Evolutionary conservation across 371 early-diverging fungal species (phyloP).

Genomic region (Mucor racemosus): DNA sequence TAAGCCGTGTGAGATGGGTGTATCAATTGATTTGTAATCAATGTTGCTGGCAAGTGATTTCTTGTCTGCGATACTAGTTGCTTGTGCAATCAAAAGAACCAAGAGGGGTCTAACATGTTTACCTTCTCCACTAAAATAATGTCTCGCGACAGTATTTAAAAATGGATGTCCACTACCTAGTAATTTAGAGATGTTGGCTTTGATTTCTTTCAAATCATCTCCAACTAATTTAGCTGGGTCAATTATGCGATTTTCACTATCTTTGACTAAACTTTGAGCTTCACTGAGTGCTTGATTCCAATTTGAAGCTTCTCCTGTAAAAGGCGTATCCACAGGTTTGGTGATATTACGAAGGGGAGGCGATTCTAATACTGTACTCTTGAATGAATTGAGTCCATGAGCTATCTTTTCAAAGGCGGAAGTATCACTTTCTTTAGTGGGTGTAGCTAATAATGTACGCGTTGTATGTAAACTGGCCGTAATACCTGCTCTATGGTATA

Average conservation of each 20-base stretch:
- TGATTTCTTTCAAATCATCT: conserved; percentile 80
- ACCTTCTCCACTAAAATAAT: conserved; percentile 89
- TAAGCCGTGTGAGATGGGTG: conserved; percentile 52
- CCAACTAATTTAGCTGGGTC: conserved; percentile 73
- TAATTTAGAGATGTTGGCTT: conserved; percentile 85
- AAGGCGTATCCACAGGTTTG: conserved; percentile 26
- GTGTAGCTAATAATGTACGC: background rate
- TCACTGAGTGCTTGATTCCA: conserved; percentile 63
- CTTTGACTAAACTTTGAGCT: conserved; percentile 51
- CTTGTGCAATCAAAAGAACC: conserved; percentile 88
- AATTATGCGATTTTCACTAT: conserved; percentile 45
- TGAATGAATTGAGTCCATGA: conserved; percentile 31
- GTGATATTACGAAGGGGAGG: conserved; percentile 23
- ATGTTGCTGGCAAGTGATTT: conserved; percentile 27
- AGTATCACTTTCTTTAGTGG: conserved; percentile 11
- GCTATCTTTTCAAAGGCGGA: conserved; percentile 42
- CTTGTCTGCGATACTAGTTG: conserved; percentile 58
- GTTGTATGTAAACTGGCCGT: conserved; percentile 6
- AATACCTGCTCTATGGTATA: background rate
- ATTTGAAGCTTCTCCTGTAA: conserved; percentile 45
- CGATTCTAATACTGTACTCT: conserved; percentile 26
- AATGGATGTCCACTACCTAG: conserved; percentile 87
- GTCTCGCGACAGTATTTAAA: conserved; percentile 83
- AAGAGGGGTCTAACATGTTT: conserved; percentile 93
- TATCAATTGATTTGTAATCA: conserved; percentile 49